phyloP scores from a whole-genome alignment of 352 stramenopile genomes.

The Hyaloperonospora arabidopsidis region DNA sequence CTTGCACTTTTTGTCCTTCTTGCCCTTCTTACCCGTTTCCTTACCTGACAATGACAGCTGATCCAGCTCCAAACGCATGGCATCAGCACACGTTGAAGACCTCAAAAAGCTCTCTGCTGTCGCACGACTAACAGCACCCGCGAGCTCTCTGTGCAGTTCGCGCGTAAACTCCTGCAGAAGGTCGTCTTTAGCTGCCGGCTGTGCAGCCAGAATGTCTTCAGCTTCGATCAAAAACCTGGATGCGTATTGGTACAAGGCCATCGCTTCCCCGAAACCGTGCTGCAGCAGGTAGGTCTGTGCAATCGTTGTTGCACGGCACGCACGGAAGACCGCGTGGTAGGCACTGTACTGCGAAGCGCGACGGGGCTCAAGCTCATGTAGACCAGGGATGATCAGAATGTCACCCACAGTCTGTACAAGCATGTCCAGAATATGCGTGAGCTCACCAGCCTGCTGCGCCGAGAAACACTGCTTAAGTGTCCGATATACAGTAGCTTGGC shows the following conservation, averaged over 20 bases:
- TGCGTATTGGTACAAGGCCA: slow-evolving; percentile 69
- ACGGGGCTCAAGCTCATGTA: slow-evolving; percentile 47
- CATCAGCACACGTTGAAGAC: slow-evolving; percentile 42
- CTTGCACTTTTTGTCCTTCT: slow-evolving; percentile 51
- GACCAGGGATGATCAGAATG: slow-evolving; percentile 57
- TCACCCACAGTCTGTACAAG: slow-evolving; percentile 73
- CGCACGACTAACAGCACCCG: slow-evolving; percentile 54
- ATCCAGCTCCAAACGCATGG: slow-evolving; percentile 56
- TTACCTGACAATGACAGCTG: slow-evolving; percentile 39
- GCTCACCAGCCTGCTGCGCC: slow-evolving; percentile 42
- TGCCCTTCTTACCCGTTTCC: slow-evolving; percentile 52
- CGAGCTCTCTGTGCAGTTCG: slow-evolving; percentile 51
- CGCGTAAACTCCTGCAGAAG: slow-evolving; percentile 59
- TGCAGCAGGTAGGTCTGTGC: slow-evolving; percentile 60
- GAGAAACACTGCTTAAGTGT: slow-evolving; percentile 50
- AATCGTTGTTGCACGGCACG: slow-evolving; percentile 51
- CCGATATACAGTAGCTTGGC: slow-evolving; percentile 51
- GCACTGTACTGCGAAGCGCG: slow-evolving; percentile 51
- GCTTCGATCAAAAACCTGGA: slow-evolving; percentile 49
- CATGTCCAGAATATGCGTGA: slow-evolving; percentile 80
- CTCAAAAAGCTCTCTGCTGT: slow-evolving; percentile 69
- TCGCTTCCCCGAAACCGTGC: slow-evolving; percentile 58
- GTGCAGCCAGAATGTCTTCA: slow-evolving; percentile 45
- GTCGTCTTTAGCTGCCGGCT: slow-evolving; percentile 54
- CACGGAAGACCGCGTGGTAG: slow-evolving; percentile 63